Evolutionary conservation across 2,329 filamentous ascomycete genomes (phyloP).

Genomic region (Hirsutella rhossiliensis): DNA sequence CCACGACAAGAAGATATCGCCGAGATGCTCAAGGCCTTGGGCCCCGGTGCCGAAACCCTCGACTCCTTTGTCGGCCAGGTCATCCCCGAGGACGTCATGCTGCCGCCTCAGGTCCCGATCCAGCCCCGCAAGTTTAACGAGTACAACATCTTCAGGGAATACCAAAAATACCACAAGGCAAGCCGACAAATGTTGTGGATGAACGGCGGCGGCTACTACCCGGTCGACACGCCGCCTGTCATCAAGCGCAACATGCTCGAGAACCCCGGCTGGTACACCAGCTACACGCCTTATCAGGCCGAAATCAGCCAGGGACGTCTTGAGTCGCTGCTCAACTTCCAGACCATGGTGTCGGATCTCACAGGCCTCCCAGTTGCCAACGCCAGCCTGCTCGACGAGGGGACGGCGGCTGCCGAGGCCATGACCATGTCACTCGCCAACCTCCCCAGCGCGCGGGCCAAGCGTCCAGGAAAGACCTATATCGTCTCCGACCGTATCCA

Average conservation of each 20-base stretch:
- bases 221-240: conserved; percentile 74
- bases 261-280: conserved; percentile 94
- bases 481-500: conserved; percentile 75
- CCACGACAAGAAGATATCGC: conserved; percentile 57
- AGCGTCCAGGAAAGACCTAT: conserved; percentile 65
- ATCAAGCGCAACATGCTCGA: conserved; percentile 90
- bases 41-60: conserved; percentile 59
- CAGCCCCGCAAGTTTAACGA: conserved; percentile 44
- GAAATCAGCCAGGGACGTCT: conserved; percentile 93
- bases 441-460: conserved; percentile 58
- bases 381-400: conserved; percentile 81
- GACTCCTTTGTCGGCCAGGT: conserved; percentile 81
- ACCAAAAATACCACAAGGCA: conserved; percentile 24
- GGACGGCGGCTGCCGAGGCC: conserved; percentile 85
- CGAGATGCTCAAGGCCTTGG: conserved; percentile 69
- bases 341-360: conserved; percentile 82
- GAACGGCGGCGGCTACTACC: conserved; percentile 82
- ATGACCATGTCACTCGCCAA: conserved; percentile 86
- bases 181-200: conserved; percentile 47
- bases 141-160: conserved; percentile 8
- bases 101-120: conserved; percentile 13
- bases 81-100: conserved; percentile 64
- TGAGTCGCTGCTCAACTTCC: conserved; percentile 89
- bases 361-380: conserved; percentile 82
- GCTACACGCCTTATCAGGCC: conserved; percentile 93